These are phyloP conservation scores for Rhizopogon hawkerae DNA, from an alignment of 1,284 basidiomycete genomes.

Conservation along the genomic window DNA sequence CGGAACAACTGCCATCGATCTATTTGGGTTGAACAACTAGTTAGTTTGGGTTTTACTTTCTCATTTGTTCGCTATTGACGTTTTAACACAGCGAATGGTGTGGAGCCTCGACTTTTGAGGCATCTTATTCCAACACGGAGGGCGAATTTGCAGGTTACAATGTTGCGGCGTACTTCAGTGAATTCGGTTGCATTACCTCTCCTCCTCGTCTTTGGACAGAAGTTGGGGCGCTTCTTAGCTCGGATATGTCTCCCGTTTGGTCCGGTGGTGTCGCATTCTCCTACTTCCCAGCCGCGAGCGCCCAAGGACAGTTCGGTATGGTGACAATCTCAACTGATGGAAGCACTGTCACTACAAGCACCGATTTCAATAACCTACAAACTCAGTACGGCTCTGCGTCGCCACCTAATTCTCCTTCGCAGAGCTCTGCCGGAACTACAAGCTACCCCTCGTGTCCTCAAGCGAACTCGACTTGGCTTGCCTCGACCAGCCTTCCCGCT, in stretches of 20 bases:
- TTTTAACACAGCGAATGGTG: slow-evolving; percentile 61
- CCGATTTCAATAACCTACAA: slow-evolving; percentile 65
- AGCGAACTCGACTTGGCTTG: slow-evolving; percentile 51
- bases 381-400: slow-evolving; percentile 52
- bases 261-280: slow-evolving; percentile 87
- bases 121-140: slow-evolving; percentile 47
- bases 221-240: slow-evolving; percentile 63
- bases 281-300: slow-evolving; percentile 69
- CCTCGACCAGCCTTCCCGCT: slow-evolving; percentile 65
- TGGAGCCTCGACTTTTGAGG: slow-evolving; percentile 54
- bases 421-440: slow-evolving; percentile 44
- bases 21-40: slow-evolving; percentile 81
- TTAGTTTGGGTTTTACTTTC: slow-evolving; percentile 28
- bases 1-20: slow-evolving; percentile 63
- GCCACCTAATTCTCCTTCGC: slow-evolving; percentile 57
- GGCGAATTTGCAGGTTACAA: slow-evolving; percentile 59
- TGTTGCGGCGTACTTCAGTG: slow-evolving; percentile 83
- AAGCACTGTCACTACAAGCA: slow-evolving; percentile 49
- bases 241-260: slow-evolving; percentile 70
- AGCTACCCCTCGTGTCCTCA: slow-evolving; percentile 61
- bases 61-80: slow-evolving; percentile 9
- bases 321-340: slow-evolving; percentile 63
- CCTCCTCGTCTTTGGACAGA: slow-evolving; percentile 76
- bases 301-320: slow-evolving; percentile 74
- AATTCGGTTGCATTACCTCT: slow-evolving; percentile 71